phyloP scores from a whole-genome alignment of 345 rosid genomes.

The Eucalyptus globulus region DNA sequence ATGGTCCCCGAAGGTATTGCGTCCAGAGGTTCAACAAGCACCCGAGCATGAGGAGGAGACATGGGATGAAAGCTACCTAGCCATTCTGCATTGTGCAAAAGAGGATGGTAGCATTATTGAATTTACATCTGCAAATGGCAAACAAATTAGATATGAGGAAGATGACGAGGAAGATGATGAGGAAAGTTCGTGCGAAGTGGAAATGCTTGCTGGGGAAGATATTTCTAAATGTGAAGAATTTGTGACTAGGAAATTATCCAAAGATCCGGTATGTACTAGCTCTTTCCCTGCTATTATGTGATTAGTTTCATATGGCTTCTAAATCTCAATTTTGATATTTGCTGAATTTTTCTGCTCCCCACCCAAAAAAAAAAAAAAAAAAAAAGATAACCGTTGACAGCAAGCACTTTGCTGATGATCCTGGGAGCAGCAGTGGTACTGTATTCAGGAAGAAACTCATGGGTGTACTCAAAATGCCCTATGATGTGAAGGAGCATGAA shows the following conservation, averaged over 20 bases:
- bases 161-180: neutral
- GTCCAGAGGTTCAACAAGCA: neutral
- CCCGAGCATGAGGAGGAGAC: neutral
- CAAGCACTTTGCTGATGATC: neutral
- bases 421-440: conserved; percentile 3
- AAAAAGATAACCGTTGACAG: conserved; percentile 9
- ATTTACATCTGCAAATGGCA: conserved; percentile 1
- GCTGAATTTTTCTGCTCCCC: neutral
- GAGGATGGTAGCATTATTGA: neutral
- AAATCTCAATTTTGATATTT: neutral
- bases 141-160: conserved; percentile 9
- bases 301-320: neutral
- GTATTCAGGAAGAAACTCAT: conserved; percentile 36
- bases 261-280: neutral
- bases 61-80: conserved; percentile 11
- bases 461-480: conserved; percentile 35
- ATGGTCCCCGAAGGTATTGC: neutral
- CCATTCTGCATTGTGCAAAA: neutral
- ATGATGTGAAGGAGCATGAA: conserved; percentile 16
- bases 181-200: conserved; percentile 32
- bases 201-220: neutral
- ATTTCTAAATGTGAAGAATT: neutral
- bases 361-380: neutral
- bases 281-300: neutral
- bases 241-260: conserved; percentile 4